Conservation (phyloP, 192 early-diverging fungal species). For the Chytriomyces sp. region DNA sequence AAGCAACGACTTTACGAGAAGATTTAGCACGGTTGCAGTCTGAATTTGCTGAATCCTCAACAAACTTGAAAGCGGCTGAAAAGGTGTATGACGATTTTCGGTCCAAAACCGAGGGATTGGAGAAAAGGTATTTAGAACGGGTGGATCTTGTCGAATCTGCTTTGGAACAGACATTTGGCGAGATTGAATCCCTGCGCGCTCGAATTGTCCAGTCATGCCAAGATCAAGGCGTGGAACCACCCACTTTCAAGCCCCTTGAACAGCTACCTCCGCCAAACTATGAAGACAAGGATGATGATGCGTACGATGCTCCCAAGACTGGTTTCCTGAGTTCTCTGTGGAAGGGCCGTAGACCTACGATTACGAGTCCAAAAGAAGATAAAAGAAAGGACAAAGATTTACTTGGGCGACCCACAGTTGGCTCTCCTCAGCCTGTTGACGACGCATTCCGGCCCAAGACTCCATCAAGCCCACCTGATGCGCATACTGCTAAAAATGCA, state of each 20-base stretch:
- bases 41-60: conserved; percentile 1
- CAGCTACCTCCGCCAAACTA: conserved; percentile 21
- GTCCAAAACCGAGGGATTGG: conserved; percentile 3
- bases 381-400: not conserved
- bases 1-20: conserved; percentile 25
- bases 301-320: conserved; percentile 2
- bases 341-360: not conserved
- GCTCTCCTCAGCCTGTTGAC: not conserved
- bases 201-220: not conserved
- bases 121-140: conserved; percentile 23
- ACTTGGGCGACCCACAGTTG: not conserved
- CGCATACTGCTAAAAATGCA: not conserved
- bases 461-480: not conserved
- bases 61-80: conserved; percentile 1
- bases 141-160: conserved; percentile 10
- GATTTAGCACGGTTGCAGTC: not conserved
- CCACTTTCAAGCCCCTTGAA: conserved; percentile 16
- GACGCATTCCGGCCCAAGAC: not conserved
- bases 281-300: not conserved
- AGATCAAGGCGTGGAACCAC: conserved; percentile 20
- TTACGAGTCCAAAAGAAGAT: not conserved
- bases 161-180: conserved; percentile 12
- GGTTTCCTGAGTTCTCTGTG: not conserved
- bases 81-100: conserved; percentile 17
- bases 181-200: conserved; percentile 24